Base-by-base conservation (phyloP, 352 stramenopile species). In the Phytophthora ramorum region DNA sequence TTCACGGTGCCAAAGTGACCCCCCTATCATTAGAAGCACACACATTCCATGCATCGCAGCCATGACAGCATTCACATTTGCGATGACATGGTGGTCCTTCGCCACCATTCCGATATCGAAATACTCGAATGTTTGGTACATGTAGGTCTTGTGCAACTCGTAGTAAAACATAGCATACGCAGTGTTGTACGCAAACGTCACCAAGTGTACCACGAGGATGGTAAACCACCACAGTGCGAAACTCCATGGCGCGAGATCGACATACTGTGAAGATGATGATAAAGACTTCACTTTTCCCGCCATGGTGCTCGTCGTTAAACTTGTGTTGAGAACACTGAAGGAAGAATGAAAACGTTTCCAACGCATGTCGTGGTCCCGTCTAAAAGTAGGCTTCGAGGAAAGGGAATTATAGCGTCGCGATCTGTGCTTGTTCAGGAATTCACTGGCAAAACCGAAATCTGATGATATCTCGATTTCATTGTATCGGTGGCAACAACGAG, bases 161-260 rank as follows among this genome's bases (percentile, higher is more conserved):
- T 7, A 56, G 47, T 70, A 70, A 28, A 50, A 50, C 17, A 59
- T 41, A 0, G 54, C 54, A 28, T 52, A 70, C 0, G 55, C 54
- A 7, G 30, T 8, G 17, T 67, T 67, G 59, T 62, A 67, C 19
- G n/a, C 10, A 8, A 24, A 47, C 12, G 54, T 67, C 19, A 53
- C 28, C 24, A 57, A 24, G 35, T 56, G 49, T 4, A 69, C 54
- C 3, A 43, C 2, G 8, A 66, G 47, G 2, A 65, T 12, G 4
- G 60, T 37, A 7, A 20, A 49, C 66, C 50, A 73, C 60, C 58
- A 72, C 10, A 69, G 0, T 2, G 52, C 40, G 7, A 64, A 72
- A 8, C 13, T 50, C 20, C 50, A 47, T 0, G 6, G 34, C 1
- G 37, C 58, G 4, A 72, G 28, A 17, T 63, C 54, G 7, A 54